Percentiles rank a stretch among this genome's conserved stretches.
Evolutionary conservation across 768 basidiomycete genomes (phyloP).

Genomic region (Tylopilus sp.): DNA sequence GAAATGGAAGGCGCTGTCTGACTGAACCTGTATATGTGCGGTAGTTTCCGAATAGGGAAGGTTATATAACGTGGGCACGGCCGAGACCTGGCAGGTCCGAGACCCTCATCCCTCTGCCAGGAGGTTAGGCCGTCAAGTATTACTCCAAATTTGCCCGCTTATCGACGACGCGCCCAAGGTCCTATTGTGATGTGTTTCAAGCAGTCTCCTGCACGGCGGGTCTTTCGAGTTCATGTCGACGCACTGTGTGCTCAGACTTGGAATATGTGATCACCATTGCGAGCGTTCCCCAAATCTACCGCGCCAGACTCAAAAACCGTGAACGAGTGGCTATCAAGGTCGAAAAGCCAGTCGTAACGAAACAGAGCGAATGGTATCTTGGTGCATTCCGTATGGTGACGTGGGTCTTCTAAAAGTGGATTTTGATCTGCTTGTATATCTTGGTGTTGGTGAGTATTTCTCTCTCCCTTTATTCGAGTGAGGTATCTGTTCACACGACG

Average conservation of each 20-base stretch:
- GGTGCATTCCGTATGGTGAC: constrained; percentile 66
- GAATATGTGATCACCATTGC: constrained; percentile 79
- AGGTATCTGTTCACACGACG: neutral
- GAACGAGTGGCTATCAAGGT: constrained; percentile 90
- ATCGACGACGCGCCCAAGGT: constrained; percentile 91
- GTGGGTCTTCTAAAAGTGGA: constrained; percentile 75
- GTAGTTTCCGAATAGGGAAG: too few species aligned
- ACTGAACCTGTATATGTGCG: too few species aligned
- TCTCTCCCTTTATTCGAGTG: neutral
- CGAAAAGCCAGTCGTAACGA: constrained; percentile 85
- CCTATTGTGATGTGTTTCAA: constrained; percentile 75
- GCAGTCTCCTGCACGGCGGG: constrained; percentile 58
- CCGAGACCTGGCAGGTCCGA: too few species aligned
- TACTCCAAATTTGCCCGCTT: constrained; percentile 80
- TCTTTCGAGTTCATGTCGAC: constrained; percentile 82
- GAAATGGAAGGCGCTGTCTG: too few species aligned
- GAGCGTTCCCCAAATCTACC: constrained; percentile 90
- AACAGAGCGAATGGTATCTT: constrained; percentile 84
- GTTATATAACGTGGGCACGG: too few species aligned
- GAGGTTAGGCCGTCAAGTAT: too few species aligned
- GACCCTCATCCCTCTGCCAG: too few species aligned
- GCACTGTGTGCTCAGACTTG: too few species aligned
- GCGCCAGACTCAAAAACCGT: constrained; percentile 52
- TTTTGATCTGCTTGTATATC: constrained; percentile 88
- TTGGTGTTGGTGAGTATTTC: constrained; percentile 57